Base-by-base conservation (phyloP, 768 basidiomycete genomes). In the Suillus americanus region DNA sequence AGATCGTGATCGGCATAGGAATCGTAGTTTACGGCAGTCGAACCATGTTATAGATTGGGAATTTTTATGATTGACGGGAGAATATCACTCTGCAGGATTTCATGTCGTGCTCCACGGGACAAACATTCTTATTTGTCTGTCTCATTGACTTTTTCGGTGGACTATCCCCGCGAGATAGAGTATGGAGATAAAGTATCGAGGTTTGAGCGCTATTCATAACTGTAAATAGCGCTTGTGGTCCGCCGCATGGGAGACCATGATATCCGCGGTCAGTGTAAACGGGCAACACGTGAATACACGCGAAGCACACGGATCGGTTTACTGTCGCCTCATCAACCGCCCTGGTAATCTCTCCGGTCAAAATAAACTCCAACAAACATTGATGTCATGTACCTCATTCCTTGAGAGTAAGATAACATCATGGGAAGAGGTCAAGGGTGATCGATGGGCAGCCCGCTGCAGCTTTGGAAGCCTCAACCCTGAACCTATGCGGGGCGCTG, bases 401-500 rank as follows among this genome's bases (percentile, higher is more conserved):
- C 18, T 53, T 30, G 8, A 53, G 51, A 53, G 18, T 53, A 33
- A 33, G 33, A 33, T 33, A 33, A 33, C 33, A 33, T 33, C 33
- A 33, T 33, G 6, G 33, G 33, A 33, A 33, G 33, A 54, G 33
- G n/a, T 40, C 38, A 59, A 59, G 56, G 56, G 56, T 59, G n/a
- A 59, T 35, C 56, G 56, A 40, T 59, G 56, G 5, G 18, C 56
- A 59, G 37, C 55, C 55, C 35, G 54, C 54, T 35, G n/a, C 7
- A 54, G 9, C 30, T 33, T 33, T 8, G 20, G 20, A 35, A 55
- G 54, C 54, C 35, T 35, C n/a, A 56, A 56, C 55, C 55, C 55
- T 56, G n/a, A 13, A 37, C 20, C 33, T 55, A 73, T 64, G 66
- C 37, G 67, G 70, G 66, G 64, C 30, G 20, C 40, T 30, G 38